Percentiles rank a stretch among this genome's conserved stretches.
Conservation (phyloP, 1,284 basidiomycete species). For the Malassezia japonica region DNA sequence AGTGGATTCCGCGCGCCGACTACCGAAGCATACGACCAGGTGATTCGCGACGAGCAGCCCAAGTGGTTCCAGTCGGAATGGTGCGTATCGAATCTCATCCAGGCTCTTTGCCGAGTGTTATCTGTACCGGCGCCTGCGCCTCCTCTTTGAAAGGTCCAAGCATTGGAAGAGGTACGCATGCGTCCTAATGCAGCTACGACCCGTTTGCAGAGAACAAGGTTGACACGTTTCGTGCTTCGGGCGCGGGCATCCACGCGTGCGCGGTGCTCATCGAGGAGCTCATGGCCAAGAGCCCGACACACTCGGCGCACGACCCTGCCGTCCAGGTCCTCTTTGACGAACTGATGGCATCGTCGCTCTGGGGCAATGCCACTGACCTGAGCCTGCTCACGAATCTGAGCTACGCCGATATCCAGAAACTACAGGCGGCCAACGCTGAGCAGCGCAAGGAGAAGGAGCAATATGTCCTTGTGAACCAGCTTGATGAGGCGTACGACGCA, state of each 20-base stretch:
- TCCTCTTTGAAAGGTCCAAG: constrained; percentile 61
- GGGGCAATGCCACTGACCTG: constrained; percentile 60
- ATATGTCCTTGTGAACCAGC: constrained; percentile 76
- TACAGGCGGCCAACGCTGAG: constrained; percentile 67
- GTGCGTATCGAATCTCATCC: constrained; percentile 2
- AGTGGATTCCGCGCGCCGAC: constrained; percentile 60
- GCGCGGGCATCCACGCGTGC: constrained; percentile 57
- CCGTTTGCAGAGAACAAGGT: constrained; percentile 75
- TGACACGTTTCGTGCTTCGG: constrained; percentile 68
- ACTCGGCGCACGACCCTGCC: background rate
- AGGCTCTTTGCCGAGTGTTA: constrained; percentile 72
- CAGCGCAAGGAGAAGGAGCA: constrained; percentile 48
- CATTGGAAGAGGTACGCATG: constrained; percentile 65
- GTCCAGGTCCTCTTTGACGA: constrained; percentile 63
- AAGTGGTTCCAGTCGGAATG: constrained; percentile 88
- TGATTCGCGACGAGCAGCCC: constrained; percentile 49
- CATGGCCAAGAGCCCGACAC: constrained; percentile 20
- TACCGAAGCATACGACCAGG: constrained; percentile 28
- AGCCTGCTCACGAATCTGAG: constrained; percentile 71
- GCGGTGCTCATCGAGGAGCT: constrained; percentile 31
- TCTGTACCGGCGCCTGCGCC: constrained; percentile 69
- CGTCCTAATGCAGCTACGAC: no score
- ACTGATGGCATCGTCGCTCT: constrained; percentile 74
- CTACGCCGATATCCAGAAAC: constrained; percentile 64
- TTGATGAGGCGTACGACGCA: constrained; percentile 66